Conservation (phyloP, 2,329 filamentous ascomycete species). For the Botrytis hyacinthi region DNA sequence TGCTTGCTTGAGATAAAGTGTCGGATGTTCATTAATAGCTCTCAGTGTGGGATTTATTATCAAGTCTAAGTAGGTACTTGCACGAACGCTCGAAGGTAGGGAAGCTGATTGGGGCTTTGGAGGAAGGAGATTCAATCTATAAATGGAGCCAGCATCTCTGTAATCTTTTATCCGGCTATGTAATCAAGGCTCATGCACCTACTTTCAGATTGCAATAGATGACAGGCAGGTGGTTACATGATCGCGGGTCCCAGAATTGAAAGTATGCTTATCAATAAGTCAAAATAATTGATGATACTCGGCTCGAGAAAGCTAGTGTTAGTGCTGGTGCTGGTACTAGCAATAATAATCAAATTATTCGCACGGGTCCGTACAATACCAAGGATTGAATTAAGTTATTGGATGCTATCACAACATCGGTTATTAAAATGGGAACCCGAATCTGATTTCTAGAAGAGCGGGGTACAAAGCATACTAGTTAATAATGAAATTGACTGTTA, state of each 20-base stretch:
- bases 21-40: background rate
- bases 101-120: background rate
- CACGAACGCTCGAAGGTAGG: background rate
- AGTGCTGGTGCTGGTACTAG: background rate
- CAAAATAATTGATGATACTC: background rate
- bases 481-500: background rate
- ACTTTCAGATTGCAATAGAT: background rate
- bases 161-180: background rate
- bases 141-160: background rate
- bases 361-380: background rate
- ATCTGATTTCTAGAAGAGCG: background rate
- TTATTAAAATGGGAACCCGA: background rate
- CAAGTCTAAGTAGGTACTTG: background rate
- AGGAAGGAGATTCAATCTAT: background rate
- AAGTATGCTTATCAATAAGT: background rate
- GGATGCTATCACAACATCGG: background rate
- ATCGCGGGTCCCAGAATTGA: background rate
- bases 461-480: background rate
- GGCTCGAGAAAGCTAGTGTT: background rate
- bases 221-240: background rate
- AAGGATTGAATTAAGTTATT: background rate
- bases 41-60: background rate
- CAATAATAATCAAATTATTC: background rate
- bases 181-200: background rate
- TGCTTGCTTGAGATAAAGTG: background rate